Base-by-base conservation (phyloP, 192 early-diverging fungal genomes). In the Backusella morwellensis region DNA sequence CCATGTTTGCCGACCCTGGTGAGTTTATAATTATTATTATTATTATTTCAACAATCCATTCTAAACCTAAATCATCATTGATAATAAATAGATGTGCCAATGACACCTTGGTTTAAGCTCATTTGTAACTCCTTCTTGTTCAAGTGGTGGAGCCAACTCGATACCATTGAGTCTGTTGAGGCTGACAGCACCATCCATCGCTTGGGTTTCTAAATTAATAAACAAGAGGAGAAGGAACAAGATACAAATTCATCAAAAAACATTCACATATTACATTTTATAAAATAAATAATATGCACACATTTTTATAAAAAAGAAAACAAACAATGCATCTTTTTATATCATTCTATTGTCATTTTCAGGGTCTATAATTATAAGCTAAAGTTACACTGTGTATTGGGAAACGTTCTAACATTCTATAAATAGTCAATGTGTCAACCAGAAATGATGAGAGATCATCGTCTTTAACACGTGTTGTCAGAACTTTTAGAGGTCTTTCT, bases 21-120 rank as follows among this genome's bases (percentile, higher is more conserved):
- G 81, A 70, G 81, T 76, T 56, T 56, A 26, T 59, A 3, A 26
- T 26, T 11, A 26, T 59, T 23, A 26, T 26, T 11, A 26, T 59
- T 23, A 26, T 59, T 59, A 47, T 14, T 29, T 66, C 4, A 59
- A 66, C 41, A 17, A 2, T 9, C 11, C 15, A 36, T 0, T 26
- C 66, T 76, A 75, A 36, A 26, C 75, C 26, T 19, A 19, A 54
- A 76, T 70, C 6, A 75, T 82, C 11, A 12, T 52, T 21, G 3
- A 76, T 7, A 76, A 52, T 26, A 52, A 21, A 6, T 77, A 92
- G 88, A 84, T 52, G 87, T 93, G 35, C 85, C 90, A 73, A 83
- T 98, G 69, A 99, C 98, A 2, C 98, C 98, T 66, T 99, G 98
- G 98, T 99, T 99, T 81, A 89, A 90, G 75, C 82, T 99, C 47